Conservation (phyloP, 495 filamentous ascomycete species). For the Podospora pseudocomata region DNA sequence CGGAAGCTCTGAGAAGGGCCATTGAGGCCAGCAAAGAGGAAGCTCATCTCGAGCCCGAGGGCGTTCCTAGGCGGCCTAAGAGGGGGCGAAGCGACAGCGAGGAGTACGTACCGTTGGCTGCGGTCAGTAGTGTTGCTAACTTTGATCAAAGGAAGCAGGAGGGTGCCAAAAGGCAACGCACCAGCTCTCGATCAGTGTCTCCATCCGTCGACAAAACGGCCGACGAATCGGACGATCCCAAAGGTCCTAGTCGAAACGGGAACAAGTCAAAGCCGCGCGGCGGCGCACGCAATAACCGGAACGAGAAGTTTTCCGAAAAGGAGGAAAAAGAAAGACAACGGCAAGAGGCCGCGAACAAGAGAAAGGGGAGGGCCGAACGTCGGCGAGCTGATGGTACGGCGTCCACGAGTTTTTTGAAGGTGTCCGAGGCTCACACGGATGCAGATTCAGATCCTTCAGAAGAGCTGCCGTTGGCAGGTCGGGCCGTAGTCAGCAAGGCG, state of each 20-base stretch:
- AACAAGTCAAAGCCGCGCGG: constrained; percentile 6
- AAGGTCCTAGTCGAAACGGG: constrained; percentile 46
- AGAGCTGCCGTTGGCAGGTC: constrained; percentile 50
- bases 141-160: constrained; percentile 43
- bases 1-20: constrained; percentile 80
- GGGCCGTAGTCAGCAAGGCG: constrained; percentile 36
- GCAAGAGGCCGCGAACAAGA: constrained; percentile 64
- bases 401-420: constrained; percentile 20
- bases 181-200: constrained; percentile 66
- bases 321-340: constrained; percentile 69
- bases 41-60: constrained; percentile 45
- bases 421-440: constrained; percentile 32
- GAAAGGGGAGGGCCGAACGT: constrained; percentile 70
- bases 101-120: constrained; percentile 58
- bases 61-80: constrained; percentile 62
- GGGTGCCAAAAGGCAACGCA: constrained; percentile 64
- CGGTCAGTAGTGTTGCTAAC: constrained; percentile 13
- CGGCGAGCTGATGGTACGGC: constrained; percentile 71
- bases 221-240: constrained; percentile 70
- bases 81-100: constrained; percentile 87
- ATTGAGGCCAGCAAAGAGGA: constrained; percentile 92
- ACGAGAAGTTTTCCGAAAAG: constrained; percentile 59
- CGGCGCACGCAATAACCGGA: constrained; percentile 60
- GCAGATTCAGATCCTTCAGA: constrained; percentile 60
- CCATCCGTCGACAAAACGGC: constrained; percentile 43